These are phyloP conservation scores for Phytophthora kernoviae DNA, from an alignment of 352 stramenopile genomes.

Conservation along the genomic window DNA sequence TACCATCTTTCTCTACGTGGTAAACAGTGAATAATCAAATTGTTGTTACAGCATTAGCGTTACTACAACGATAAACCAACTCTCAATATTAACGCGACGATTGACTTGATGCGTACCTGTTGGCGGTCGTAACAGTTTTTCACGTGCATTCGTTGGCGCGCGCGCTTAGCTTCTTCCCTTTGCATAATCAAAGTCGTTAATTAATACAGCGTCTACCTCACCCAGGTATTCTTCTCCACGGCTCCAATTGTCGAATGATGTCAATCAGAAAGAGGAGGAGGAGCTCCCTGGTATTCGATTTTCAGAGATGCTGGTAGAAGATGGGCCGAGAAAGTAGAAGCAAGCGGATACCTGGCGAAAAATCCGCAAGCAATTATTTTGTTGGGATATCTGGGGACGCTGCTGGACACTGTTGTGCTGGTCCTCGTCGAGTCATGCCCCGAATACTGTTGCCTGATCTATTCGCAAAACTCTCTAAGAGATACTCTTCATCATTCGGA, in stretches of 20 bases:
- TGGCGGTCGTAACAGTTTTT: conserved; percentile 51
- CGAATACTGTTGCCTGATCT: conserved; percentile 6
- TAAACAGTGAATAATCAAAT: not conserved
- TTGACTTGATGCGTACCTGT: conserved; percentile 17
- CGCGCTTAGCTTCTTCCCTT: conserved; percentile 33
- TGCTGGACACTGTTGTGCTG: too few relatives aligned
- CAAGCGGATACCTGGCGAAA: conserved; percentile 3
- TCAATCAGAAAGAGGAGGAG: too few relatives aligned
- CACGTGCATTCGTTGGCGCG: conserved; percentile 66
- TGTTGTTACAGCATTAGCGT: not conserved
- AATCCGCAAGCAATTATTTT: conserved; percentile 18
- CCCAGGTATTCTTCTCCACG: not conserved
- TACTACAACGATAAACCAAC: not conserved
- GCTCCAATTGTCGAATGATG: conserved; percentile 22
- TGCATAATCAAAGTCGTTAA: conserved; percentile 10
- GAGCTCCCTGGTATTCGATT: conserved; percentile 1
- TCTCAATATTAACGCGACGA: not conserved
- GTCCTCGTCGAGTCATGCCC: not conserved
- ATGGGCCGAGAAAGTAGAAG: conserved; percentile 29
- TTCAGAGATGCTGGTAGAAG: conserved; percentile 1
- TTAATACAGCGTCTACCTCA: too few relatives aligned
- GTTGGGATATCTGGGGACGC: not conserved
- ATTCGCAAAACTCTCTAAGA: conserved; percentile 12
- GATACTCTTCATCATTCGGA: conserved; percentile 5
- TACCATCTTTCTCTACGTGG: conserved; percentile 40